Evolutionary conservation across 352 stramenopile genomes (phyloP).

Genomic region (Halophytophthora polymorphica): DNA sequence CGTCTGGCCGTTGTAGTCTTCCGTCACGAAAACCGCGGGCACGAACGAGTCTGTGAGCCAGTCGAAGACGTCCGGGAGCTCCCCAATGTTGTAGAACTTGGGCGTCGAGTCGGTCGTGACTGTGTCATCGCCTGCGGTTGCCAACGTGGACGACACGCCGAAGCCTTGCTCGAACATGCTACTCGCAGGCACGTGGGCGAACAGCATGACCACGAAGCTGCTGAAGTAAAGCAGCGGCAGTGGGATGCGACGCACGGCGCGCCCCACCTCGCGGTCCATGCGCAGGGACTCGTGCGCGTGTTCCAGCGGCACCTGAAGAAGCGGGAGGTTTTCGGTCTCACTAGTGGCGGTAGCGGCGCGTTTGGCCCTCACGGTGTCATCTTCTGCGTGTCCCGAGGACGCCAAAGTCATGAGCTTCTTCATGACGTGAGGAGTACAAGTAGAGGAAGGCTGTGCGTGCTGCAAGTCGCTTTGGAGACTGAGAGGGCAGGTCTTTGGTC

Average conservation of each 20-base stretch:
- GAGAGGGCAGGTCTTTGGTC: no score
- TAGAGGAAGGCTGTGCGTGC: no score
- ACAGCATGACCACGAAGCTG: constrained; percentile 46
- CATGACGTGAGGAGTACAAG: no score
- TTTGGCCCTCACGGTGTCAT: no score
- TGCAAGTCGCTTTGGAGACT: no score
- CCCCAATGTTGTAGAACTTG: constrained; percentile 46
- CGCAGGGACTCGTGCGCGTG: constrained; percentile 29
- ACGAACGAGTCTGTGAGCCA: constrained; percentile 44
- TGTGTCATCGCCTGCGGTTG: constrained; percentile 39
- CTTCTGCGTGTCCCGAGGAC: no score
- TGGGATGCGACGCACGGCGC: constrained; percentile 29
- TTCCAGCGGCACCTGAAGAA: constrained; percentile 12
- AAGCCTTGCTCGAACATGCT: constrained; percentile 32
- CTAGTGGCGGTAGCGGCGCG: no score
- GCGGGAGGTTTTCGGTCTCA: no score
- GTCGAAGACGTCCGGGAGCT: constrained; percentile 35
- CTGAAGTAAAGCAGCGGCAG: constrained; percentile 37
- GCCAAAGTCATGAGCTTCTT: no score
- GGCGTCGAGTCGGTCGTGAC: constrained; percentile 39
- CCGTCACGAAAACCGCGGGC: constrained; percentile 41
- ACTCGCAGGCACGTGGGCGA: constrained; percentile 33
- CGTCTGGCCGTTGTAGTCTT: constrained; percentile 45
- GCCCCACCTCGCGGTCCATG: constrained; percentile 37
- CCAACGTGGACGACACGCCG: constrained; percentile 31